Conservation (phyloP, 2,329 filamentous ascomycete species). For the Dothideomycetidae sp. region DNA sequence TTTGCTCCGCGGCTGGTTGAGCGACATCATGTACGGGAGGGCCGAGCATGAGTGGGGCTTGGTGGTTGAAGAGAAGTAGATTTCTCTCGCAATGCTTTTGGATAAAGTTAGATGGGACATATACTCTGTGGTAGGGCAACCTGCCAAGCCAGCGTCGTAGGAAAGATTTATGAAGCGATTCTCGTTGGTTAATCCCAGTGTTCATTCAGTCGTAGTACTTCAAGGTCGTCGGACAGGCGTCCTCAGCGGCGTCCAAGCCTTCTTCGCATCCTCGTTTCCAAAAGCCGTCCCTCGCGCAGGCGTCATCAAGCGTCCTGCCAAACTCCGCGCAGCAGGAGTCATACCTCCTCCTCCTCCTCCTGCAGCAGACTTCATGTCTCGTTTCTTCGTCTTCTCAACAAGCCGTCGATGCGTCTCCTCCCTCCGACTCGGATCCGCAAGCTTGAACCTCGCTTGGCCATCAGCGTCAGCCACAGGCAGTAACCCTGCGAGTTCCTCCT, state of each 20-base stretch:
- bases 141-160: too few relatives aligned
- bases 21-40: constrained; percentile 36
- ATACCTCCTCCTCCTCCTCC: constrained; percentile 32
- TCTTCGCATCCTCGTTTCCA: constrained; percentile 41
- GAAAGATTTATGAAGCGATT: too few relatives aligned
- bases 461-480: constrained; percentile 34
- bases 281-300: constrained; percentile 25
- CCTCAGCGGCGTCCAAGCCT: constrained; percentile 38
- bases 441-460: constrained; percentile 49
- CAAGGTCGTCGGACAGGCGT: constrained; percentile 7
- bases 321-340: constrained; percentile 59
- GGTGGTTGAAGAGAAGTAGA: constrained; percentile 26
- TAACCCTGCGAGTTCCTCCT: constrained; percentile 25
- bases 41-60: constrained; percentile 34
- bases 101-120: too few relatives aligned
- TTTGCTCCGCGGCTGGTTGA: constrained; percentile 32
- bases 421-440: constrained; percentile 58
- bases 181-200: too few relatives aligned
- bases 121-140: too few relatives aligned
- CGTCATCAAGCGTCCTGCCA: constrained; percentile 47
- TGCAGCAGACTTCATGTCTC: constrained; percentile 38
- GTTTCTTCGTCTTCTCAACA: constrained; percentile 50
- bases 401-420: constrained; percentile 76
- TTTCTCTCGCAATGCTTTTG: too few relatives aligned
- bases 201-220: too few relatives aligned